Percentiles rank a stretch among this genome's conserved stretches.
Evolutionary conservation across 331 rosid genomes (phyloP).

Genomic region (Malus hybrid): DNA sequence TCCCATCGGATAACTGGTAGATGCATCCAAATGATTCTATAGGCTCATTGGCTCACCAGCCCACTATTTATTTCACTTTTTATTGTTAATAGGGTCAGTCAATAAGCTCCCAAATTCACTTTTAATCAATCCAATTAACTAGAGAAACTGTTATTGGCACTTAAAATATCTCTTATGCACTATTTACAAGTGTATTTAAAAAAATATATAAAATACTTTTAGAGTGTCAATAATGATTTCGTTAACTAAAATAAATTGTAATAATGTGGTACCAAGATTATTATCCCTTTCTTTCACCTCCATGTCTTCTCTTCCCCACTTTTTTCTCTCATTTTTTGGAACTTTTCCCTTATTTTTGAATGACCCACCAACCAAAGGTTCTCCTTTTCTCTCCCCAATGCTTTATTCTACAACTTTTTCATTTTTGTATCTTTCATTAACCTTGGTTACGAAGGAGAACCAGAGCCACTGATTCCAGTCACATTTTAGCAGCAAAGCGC

Average conservation of each 20-base stretch:
- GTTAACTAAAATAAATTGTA: neutral
- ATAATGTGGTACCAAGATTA: neutral
- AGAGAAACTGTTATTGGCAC: accelerated
- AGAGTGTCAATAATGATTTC: too few relatives aligned
- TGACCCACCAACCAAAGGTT: slow-evolving; percentile 11
- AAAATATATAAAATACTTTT: too few relatives aligned
- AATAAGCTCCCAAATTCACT: neutral
- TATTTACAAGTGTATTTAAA: too few relatives aligned
- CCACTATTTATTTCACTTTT: neutral
- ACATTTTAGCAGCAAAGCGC: neutral
- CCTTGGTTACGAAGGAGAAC: neutral
- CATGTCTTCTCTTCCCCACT: neutral
- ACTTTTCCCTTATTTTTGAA: neutral
- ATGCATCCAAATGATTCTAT: neutral
- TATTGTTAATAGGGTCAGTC: neutral
- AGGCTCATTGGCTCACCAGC: neutral
- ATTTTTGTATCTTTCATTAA: slow-evolving; percentile 12
- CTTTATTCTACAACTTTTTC: slow-evolving; percentile 9
- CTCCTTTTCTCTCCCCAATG: neutral
- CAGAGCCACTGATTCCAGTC: neutral
- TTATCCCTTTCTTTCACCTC: slow-evolving; percentile 6
- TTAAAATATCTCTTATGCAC: too few relatives aligned
- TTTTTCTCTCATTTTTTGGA: neutral
- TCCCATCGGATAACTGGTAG: neutral
- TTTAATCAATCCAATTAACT: neutral